These are phyloP conservation scores for Fistulinella staudtii DNA, from an alignment of 1,284 basidiomycete genomes.

Conservation along the genomic window DNA sequence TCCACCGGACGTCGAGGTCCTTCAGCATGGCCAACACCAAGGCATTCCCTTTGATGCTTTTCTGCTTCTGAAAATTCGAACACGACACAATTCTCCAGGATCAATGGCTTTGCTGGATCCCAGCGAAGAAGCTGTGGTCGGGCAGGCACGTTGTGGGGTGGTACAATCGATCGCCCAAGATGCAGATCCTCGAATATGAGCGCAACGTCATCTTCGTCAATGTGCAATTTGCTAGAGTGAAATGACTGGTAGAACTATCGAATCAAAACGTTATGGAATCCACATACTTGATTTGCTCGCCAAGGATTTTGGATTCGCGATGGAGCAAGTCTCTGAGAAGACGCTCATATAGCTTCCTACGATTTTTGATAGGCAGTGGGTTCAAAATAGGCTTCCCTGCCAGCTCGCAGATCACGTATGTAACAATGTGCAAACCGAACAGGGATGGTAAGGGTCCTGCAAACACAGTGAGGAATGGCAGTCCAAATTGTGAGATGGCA, in stretches of 20 bases:
- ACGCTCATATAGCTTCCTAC: constrained; percentile 82
- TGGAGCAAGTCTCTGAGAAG: constrained; percentile 72
- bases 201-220: constrained; percentile 78
- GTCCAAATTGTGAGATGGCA: not conserved
- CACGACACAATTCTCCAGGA: constrained; percentile 76
- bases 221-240: constrained; percentile 59
- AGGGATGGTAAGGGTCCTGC: constrained; percentile 78
- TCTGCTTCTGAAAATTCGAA: constrained; percentile 74
- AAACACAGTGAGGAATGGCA: constrained; percentile 3
- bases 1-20: constrained; percentile 39
- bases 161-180: constrained; percentile 74
- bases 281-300: constrained; percentile 49
- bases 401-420: constrained; percentile 81
- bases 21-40: constrained; percentile 21
- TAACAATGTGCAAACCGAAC: constrained; percentile 86
- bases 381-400: constrained; percentile 80
- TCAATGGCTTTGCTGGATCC: constrained; percentile 63
- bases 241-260: constrained; percentile 6
- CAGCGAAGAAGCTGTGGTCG: constrained; percentile 76
- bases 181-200: constrained; percentile 87
- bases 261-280: too few relatives aligned
- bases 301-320: constrained; percentile 64
- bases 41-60: constrained; percentile 57
- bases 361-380: constrained; percentile 78
- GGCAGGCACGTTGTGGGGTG: constrained; percentile 69